Conservation (phyloP, 2,329 filamentous ascomycete species). For the Pestalotiopsis sp. region DNA sequence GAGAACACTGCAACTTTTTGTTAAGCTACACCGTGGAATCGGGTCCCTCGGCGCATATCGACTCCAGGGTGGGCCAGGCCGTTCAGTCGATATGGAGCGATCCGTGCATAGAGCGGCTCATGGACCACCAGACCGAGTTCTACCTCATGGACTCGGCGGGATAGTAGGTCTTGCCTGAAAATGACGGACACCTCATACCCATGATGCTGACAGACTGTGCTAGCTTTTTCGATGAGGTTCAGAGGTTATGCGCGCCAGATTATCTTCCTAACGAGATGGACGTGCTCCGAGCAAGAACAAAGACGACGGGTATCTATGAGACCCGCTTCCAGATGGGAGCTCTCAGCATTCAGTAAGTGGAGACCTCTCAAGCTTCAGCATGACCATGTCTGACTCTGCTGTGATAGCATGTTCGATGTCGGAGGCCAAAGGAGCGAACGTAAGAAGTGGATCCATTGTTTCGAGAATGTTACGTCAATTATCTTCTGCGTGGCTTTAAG, state of each 20-base stretch:
- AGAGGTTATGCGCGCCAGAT: constrained; percentile 77
- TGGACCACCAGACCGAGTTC: constrained; percentile 96
- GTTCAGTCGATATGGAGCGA: constrained; percentile 90
- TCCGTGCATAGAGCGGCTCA: constrained; percentile 74
- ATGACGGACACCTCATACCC: not conserved
- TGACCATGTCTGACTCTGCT: constrained; percentile 22
- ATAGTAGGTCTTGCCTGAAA: constrained; percentile 63
- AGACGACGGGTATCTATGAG: constrained; percentile 99
- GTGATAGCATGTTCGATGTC: constrained; percentile 92
- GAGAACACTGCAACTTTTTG: constrained; percentile 75
- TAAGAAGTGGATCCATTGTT: constrained; percentile 99
- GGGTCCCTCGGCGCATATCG: constrained; percentile 82
- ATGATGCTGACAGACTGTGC: not conserved
- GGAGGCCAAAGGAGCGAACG: constrained; percentile 95
- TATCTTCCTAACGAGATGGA: constrained; percentile 95
- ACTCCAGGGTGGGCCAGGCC: constrained; percentile 77
- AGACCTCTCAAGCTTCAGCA: not conserved
- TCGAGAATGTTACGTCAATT: constrained; percentile 98
- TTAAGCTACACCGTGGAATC: constrained; percentile 87
- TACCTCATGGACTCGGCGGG: constrained; percentile 99
- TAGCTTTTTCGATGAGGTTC: constrained; percentile 95
- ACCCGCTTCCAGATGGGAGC: constrained; percentile 98
- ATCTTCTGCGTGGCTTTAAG: constrained; percentile 98
- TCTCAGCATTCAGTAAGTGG: constrained; percentile 90
- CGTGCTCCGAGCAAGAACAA: constrained; percentile 91